phyloP scores from a whole-genome alignment of 257 asterid species.

The Gynochthodes officinalis region DNA sequence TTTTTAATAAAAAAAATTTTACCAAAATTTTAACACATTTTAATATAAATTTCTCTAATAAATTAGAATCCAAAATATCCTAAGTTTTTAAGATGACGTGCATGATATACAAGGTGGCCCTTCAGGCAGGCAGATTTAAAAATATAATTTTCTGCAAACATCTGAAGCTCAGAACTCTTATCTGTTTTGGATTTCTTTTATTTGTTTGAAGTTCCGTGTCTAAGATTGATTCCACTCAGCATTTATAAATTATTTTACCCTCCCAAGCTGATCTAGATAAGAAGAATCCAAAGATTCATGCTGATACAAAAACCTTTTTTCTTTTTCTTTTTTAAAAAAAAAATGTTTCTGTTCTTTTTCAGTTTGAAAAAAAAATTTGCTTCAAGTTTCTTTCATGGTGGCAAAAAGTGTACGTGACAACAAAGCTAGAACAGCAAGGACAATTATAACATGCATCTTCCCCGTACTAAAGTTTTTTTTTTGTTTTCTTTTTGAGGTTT shows the following conservation, averaged over 20 bases:
- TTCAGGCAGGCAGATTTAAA: background rate
- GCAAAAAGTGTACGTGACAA: background rate
- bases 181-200: background rate
- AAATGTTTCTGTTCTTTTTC: background rate
- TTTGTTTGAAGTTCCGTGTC: constrained; percentile 2
- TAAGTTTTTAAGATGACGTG: background rate
- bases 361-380: too few species aligned
- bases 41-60: too few species aligned
- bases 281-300: constrained; percentile 13
- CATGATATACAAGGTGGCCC: constrained; percentile 1
- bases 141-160: constrained; percentile 5
- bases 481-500: too few species aligned
- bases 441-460: constrained; percentile 6
- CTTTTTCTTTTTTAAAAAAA: background rate
- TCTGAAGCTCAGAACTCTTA: constrained; percentile 7
- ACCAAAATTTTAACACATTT: too few species aligned
- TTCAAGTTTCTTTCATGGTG: background rate
- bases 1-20: too few species aligned
- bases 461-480: background rate
- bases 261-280: constrained; percentile 9
- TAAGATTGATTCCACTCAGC: constrained; percentile 18
- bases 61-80: too few species aligned
- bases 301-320: background rate
- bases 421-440: background rate
- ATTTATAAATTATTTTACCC: background rate